Conservation (phyloP, 1,139 yeast genomes). For the Yamadazyma oceani region DNA sequence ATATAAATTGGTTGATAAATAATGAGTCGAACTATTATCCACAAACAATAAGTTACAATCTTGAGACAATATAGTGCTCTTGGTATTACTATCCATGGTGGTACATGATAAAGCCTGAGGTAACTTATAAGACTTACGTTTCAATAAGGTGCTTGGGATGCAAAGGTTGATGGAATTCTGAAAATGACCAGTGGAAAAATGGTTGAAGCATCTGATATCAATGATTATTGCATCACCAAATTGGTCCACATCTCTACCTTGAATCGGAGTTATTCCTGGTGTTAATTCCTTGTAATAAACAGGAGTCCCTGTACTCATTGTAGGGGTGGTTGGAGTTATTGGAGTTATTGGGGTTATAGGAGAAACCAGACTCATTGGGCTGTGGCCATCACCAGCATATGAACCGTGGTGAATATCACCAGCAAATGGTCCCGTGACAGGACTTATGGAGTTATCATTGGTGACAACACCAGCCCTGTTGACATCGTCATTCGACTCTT, state of each 20-base stretch:
- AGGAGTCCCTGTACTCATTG: not conserved
- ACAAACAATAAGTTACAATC: constrained; percentile 45
- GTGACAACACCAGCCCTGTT: too few species aligned
- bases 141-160: constrained; percentile 43
- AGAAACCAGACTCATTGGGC: not conserved
- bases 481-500: too few species aligned
- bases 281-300: not conserved
- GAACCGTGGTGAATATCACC: too few species aligned
- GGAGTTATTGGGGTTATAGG: constrained; percentile 1
- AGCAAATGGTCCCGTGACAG: too few species aligned
- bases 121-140: constrained; percentile 34
- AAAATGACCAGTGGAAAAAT: constrained; percentile 30
- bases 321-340: not conserved
- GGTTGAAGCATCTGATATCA: constrained; percentile 41
- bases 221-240: constrained; percentile 20
- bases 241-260: not conserved
- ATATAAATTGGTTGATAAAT: constrained; percentile 36
- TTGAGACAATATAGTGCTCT: constrained; percentile 9
- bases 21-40: constrained; percentile 37
- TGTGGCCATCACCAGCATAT: not conserved
- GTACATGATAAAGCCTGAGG: constrained; percentile 28
- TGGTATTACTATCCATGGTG: constrained; percentile 12
- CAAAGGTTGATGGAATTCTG: constrained; percentile 35
- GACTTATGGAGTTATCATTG: too few species aligned
- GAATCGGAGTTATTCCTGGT: not conserved